Conservation (phyloP, 306 rosid genomes). For the Cercis canadensis region DNA sequence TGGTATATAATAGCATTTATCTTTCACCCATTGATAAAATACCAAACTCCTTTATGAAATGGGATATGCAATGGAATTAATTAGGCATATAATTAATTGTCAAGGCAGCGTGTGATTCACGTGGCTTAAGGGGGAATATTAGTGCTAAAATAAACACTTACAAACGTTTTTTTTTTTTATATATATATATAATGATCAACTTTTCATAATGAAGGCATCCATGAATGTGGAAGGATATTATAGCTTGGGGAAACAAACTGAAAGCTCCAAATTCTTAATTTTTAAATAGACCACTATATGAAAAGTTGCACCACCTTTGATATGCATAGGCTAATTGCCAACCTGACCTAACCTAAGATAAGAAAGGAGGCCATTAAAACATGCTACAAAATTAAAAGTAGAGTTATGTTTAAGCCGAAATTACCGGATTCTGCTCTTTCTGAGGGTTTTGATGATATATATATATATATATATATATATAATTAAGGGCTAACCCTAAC, state of each 20-base stretch:
- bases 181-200: neutral
- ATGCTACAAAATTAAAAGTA: neutral
- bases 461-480: too few relatives aligned
- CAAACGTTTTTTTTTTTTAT: too few relatives aligned
- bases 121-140: neutral
- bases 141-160: too few relatives aligned
- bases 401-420: conserved; percentile 11
- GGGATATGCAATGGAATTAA: neutral
- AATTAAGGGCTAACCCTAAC: neutral
- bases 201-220: neutral
- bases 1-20: too few relatives aligned
- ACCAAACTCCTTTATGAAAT: neutral
- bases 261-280: too few relatives aligned
- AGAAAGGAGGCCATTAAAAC: neutral
- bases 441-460: too few relatives aligned
- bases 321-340: neutral
- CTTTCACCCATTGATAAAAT: too few relatives aligned
- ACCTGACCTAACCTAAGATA: conserved; percentile 18
- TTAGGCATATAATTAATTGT: conserved; percentile 4
- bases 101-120: conserved; percentile 10
- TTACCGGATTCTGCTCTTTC: neutral
- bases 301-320: conserved; percentile 7
- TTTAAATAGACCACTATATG: neutral
- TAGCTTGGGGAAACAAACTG: too few relatives aligned
- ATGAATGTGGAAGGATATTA: neutral